Percentiles rank a stretch among this genome's conserved stretches.
Evolutionary conservation across 140 eudicot genomes (phyloP).

Genomic region (Flaveria floridana): DNA sequence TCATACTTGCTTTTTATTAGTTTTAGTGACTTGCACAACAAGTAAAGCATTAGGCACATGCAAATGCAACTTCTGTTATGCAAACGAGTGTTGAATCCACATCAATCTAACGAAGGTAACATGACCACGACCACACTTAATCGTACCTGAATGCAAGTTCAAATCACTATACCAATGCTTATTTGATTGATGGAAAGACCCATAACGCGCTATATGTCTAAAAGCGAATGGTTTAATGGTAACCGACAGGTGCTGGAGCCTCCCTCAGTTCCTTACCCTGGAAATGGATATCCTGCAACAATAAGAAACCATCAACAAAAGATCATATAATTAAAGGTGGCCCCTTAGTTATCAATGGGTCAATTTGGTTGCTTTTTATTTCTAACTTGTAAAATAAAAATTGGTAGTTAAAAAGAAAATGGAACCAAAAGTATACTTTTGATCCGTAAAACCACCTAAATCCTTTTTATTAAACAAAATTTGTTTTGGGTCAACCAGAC

Average conservation of each 20-base stretch:
- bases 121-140: background rate
- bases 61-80: conserved; percentile 10
- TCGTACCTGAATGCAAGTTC: conserved; percentile 2
- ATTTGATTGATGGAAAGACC: conserved; percentile 9
- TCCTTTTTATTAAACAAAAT: background rate
- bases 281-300: conserved; percentile 81
- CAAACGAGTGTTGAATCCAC: conserved; percentile 2
- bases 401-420: too few species aligned
- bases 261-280: conserved; percentile 88
- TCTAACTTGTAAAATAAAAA: too few species aligned
- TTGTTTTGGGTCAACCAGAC: background rate
- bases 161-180: conserved; percentile 11
- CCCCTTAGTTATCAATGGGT: too few species aligned
- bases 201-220: conserved; percentile 3
- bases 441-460: background rate
- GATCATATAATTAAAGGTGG: background rate
- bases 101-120: background rate
- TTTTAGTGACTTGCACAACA: background rate
- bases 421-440: background rate
- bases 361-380: too few species aligned
- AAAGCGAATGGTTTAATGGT: conserved; percentile 44
- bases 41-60: background rate
- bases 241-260: conserved; percentile 86
- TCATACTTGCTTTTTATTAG: background rate
- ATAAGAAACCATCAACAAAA: background rate